Conservation (phyloP, 371 early-diverging fungal species). For the Mortierella sp. region DNA sequence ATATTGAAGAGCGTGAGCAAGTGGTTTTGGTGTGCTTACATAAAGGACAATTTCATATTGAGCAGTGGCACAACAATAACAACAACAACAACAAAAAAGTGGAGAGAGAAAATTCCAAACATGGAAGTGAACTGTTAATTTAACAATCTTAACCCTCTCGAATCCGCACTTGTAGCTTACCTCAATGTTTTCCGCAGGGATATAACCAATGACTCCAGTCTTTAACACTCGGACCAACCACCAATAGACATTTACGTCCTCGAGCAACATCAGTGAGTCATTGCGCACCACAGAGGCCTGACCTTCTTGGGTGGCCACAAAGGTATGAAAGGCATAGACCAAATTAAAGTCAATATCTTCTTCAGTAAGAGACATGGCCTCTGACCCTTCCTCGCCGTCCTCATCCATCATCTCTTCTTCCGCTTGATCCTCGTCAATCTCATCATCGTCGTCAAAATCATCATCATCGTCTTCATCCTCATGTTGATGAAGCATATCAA, state of each 20-base stretch:
- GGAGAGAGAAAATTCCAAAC: neutral
- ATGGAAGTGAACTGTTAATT: neutral
- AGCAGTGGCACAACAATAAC: neutral
- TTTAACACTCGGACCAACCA: constrained; percentile 94
- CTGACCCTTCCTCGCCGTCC: constrained; percentile 64
- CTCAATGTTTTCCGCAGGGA: constrained; percentile 97
- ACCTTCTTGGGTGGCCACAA: constrained; percentile 94
- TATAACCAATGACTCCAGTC: constrained; percentile 92
- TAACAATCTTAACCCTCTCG: neutral
- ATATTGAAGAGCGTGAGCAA: neutral
- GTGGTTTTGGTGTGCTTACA: neutral
- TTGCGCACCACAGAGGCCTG: constrained; percentile 93
- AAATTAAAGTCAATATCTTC: constrained; percentile 82
- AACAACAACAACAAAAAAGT: no score
- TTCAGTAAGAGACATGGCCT: constrained; percentile 73
- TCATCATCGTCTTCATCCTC: constrained; percentile 34
- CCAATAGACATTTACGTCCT: constrained; percentile 98
- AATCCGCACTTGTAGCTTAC: constrained; percentile 52
- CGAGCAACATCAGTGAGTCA: constrained; percentile 89
- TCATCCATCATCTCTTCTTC: constrained; percentile 61
- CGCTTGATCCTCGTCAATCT: constrained; percentile 59
- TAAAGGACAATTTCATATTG: neutral
- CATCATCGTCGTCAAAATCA: constrained; percentile 35
- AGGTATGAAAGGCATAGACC: constrained; percentile 95
- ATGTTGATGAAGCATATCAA: constrained; percentile 25